Base-by-base conservation (phyloP, 164 flowering plant species). In the Warburgia ugandensis region DNA sequence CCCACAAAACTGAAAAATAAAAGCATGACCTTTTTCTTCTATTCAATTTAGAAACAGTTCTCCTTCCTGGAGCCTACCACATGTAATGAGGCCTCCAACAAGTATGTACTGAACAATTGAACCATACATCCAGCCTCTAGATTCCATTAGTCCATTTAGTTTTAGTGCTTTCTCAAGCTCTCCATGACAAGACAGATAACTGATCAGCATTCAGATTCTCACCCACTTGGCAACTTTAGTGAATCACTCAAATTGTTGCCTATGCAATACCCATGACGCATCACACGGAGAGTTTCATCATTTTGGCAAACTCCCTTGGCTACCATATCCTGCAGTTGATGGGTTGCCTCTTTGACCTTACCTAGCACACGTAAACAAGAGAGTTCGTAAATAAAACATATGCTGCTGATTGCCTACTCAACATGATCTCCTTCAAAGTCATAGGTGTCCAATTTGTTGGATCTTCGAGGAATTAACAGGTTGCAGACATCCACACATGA, bases 141-240 rank as follows among this genome's bases (percentile, higher is more conserved):
- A 25, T 67, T 80, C 88, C 84, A 88, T 77, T 41, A 69, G 73
- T 56, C 32, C 56, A 59, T 86, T 75, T 75, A 83, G 65, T 35
- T 63, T 63, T 56, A 81, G 47, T 29, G 81, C 79, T 54, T 68
- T 62, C 35, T 54, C 71, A 46, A 83, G 65, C 49, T 69, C 58
- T 19, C 76, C 70, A n/a, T 29, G 31, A 28, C 48, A 47, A 59
- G 77, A 72, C 1, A 80, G 59, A 50, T 52, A 51, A 47, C 49
- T 63, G 39, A 79, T 73, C 6, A 72, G 73, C 33, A 35, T 49
- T 73, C 36, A 74, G 31, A 42, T 64, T 79, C 65, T 73, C 62
- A 20, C 60, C 65, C 32, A 58, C 83, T 62, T 29, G 85, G 67
- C 17, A 85, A 45, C 62, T 79, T 81, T 22, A 21, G 2, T 6